These are phyloP conservation scores for Spencermartinsiella europaea DNA, from an alignment of 805 yeast genomes.

Conservation along the genomic window DNA sequence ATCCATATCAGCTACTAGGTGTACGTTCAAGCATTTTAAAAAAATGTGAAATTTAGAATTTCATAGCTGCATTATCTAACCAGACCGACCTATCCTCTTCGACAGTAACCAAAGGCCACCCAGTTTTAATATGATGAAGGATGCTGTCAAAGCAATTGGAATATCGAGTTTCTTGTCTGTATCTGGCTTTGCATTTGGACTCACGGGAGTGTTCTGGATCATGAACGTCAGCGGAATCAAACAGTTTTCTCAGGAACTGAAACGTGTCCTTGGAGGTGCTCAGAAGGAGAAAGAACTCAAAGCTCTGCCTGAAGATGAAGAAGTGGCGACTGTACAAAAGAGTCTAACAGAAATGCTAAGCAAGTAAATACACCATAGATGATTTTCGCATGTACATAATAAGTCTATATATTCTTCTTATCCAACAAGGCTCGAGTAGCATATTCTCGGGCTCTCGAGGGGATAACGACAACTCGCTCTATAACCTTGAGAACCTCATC, in stretches of 20 bases:
- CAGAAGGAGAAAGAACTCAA: slow-evolving; percentile 27
- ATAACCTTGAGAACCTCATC: slow-evolving; percentile 36
- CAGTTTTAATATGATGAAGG: slow-evolving; percentile 69
- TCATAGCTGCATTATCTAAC: no score
- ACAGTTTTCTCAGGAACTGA: slow-evolving; percentile 71
- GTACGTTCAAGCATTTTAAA: slow-evolving; percentile 20
- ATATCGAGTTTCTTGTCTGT: slow-evolving; percentile 75
- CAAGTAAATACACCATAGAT: not conserved
- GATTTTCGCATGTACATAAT: slow-evolving; percentile 4
- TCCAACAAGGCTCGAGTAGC: not conserved
- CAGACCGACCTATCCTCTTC: slow-evolving; percentile 63
- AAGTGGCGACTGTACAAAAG: slow-evolving; percentile 18
- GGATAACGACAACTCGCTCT: slow-evolving; percentile 25
- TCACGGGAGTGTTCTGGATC: slow-evolving; percentile 76
- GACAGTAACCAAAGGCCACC: slow-evolving; percentile 87
- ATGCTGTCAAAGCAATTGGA: slow-evolving; percentile 79
- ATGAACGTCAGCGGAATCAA: slow-evolving; percentile 61
- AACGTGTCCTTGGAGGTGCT: slow-evolving; percentile 61
- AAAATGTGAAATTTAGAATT: no score
- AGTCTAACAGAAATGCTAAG: slow-evolving; percentile 14
- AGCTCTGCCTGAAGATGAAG: slow-evolving; percentile 18
- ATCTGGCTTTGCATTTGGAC: slow-evolving; percentile 63
- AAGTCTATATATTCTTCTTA: not conserved
- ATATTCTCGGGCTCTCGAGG: not conserved
- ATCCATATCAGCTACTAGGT: slow-evolving; percentile 68